Base-by-base conservation (phyloP, 441 rosid genomes). In the Daphne laureola region DNA sequence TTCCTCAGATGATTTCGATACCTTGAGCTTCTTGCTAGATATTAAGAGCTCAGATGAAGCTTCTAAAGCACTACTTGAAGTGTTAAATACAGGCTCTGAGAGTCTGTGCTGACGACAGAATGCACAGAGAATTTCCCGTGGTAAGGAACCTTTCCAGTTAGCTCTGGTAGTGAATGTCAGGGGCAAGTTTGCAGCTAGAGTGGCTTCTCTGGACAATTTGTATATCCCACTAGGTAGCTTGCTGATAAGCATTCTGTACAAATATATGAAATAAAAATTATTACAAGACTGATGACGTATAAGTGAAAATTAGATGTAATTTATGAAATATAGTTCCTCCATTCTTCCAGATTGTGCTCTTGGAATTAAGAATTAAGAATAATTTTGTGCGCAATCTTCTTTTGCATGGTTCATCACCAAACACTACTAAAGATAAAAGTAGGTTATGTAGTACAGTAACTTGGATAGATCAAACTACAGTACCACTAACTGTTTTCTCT, bases 101-200 rank as follows among this genome's bases (percentile, higher is more conserved):
- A 90, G 79, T 55, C 80, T 71, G 49, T 90, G 93, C 77, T 73
- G 88, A 66, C 87, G 91, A 78, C 99, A 93, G 69, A 93, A 87
- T 57, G 80, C 53, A 66, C 73, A 54, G 38, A 90, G 76, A 51
- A 85, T 75, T 66, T 93, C 99, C 76, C 78, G 82, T 5, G 99
- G 97, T 53, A 70, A 73, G 62, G 81, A 73, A 58, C 96, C 96
- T 63, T 83, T 83, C 99, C 99, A 93, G 55, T 83, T 83, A 61
- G 87, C 60, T 70, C 73, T 90, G 49, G 89, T 75, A 12, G 95
- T 87, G 66, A 71, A 87, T 35, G 71, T 61, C 26, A 48, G 21
- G 46, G 99, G 97, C 73, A 90, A 68, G 66, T 85, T 86, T 16
- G 95, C 80, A 6, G 77, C 71, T 58, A 90, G 71, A 45, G 87